These are phyloP conservation scores for Moesziomyces sp. DNA, from an alignment of 1,284 basidiomycete genomes.

Conservation along the genomic window DNA sequence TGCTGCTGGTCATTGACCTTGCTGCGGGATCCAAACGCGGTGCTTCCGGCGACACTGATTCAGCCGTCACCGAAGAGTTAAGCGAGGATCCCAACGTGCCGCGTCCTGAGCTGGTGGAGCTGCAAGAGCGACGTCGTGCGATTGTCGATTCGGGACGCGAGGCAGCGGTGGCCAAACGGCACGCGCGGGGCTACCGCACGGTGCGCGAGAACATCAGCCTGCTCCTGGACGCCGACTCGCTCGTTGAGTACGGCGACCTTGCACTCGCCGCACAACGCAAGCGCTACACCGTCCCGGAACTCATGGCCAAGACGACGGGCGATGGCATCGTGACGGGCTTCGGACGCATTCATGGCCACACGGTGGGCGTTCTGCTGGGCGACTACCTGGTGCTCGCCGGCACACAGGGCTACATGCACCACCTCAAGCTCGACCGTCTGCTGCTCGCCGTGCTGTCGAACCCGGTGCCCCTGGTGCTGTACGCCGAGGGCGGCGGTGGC, in stretches of 20 bases:
- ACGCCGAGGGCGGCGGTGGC: slow-evolving; percentile 57
- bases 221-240: slow-evolving; percentile 38
- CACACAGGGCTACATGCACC: slow-evolving; percentile 53
- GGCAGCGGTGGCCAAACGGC: slow-evolving; percentile 31
- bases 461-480: slow-evolving; percentile 46
- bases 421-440: slow-evolving; percentile 52
- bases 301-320: slow-evolving; percentile 33
- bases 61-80: neutral
- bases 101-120: slow-evolving; percentile 35
- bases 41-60: neutral
- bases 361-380: slow-evolving; percentile 32
- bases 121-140: slow-evolving; percentile 13
- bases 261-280: slow-evolving; percentile 38
- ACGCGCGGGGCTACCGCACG: slow-evolving; percentile 42
- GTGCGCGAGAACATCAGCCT: slow-evolving; percentile 46
- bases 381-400: slow-evolving; percentile 55
- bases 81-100: slow-evolving; percentile 16
- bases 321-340: slow-evolving; percentile 56
- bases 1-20: slow-evolving; percentile 24
- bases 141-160: slow-evolving; percentile 18
- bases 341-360: slow-evolving; percentile 23
- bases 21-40: neutral
- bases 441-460: slow-evolving; percentile 23
- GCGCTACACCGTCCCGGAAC: slow-evolving; percentile 6
- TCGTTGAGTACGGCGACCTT: slow-evolving; percentile 52